Base-by-base conservation (phyloP, 306 rosid species). In the Fragaria ananassa region DNA sequence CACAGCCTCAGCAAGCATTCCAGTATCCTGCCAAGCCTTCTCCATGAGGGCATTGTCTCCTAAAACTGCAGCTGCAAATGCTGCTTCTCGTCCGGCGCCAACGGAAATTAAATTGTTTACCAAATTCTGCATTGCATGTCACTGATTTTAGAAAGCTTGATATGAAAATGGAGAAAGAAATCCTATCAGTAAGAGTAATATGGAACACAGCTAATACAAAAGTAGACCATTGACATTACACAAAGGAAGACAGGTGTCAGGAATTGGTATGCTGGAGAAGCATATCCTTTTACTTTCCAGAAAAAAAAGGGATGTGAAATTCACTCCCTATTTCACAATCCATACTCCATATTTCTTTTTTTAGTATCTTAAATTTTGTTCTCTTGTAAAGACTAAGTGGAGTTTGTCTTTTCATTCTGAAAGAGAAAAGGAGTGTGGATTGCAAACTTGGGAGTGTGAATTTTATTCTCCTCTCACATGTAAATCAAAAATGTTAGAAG, bases 21-120 rank as follows among this genome's bases (percentile, higher is more conserved):
- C 99, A 19, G 98, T 96, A 70, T 96, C 99, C 84, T 92, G 99
- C 98, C 98, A 96, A 8, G 98, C 97, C 91, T 89, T 96, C 75
- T 96, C 99, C 99, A 96, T 96, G 21, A 92, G 91, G 46, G 90
- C 97, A 74, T 96, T 96, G 88, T 96, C 99, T 44, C 98, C 98
- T 86, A 96, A 91, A 76, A 96, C 92, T 49, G 98, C 97, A 50
- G 89, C 98, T 75, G 99, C 84, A 85, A 95, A 95, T 78, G 99
- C 98, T 58, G 97, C 98, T 88, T 95, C 98, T 62, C 99, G 93
- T 74, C 99, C 99, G 81, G 89, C 80, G 70, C 99, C 98, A 77
- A 95, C 86, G 0, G 97, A 88, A 71, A 91, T 69, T 80, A 95
- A 83, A 82, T 91, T 95, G 90, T 88, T 92, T 66, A 89, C 89